These are phyloP conservation scores for Umbelopsis isabellina DNA, from an alignment of 192 early-diverging fungal genomes.

Conservation along the genomic window DNA sequence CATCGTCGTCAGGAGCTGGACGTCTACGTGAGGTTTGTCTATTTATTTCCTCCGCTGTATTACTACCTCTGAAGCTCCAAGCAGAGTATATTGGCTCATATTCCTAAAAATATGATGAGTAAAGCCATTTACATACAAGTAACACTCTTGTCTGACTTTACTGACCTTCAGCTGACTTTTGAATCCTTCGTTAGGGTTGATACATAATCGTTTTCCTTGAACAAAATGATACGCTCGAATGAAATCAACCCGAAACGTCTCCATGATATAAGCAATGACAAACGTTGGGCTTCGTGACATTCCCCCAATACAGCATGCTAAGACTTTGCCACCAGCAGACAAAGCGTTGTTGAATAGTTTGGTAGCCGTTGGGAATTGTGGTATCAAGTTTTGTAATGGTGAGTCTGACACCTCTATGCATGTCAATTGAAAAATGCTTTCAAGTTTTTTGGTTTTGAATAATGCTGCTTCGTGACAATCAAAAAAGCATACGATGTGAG, in stretches of 20 bases:
- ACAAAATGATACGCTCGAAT: slow-evolving; percentile 78
- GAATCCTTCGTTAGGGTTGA: slow-evolving; percentile 82
- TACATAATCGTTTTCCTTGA: slow-evolving; percentile 86
- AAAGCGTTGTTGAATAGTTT: slow-evolving; percentile 59
- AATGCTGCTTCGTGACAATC: slow-evolving; percentile 70
- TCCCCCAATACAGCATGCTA: slow-evolving; percentile 79
- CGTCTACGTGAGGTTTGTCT: slow-evolving; percentile 57
- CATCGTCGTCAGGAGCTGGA: slow-evolving; percentile 61
- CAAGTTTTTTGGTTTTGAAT: slow-evolving; percentile 40
- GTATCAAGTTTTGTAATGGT: slow-evolving; percentile 83
- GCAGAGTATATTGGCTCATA: slow-evolving; percentile 80
- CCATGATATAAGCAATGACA: slow-evolving; percentile 91
- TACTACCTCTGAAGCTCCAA: slow-evolving; percentile 41
- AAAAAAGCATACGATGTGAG: slow-evolving; percentile 79
- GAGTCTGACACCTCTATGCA: slow-evolving; percentile 79
- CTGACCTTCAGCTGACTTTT: slow-evolving; percentile 79
- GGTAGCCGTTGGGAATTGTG: slow-evolving; percentile 67
- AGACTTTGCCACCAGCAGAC: slow-evolving; percentile 50
- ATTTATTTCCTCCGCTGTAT: slow-evolving; percentile 47
- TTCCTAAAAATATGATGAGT: slow-evolving; percentile 54
- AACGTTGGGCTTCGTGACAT: slow-evolving; percentile 85
- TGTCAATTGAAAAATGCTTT: slow-evolving; percentile 62
- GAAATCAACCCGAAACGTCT: slow-evolving; percentile 65
- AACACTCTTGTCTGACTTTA: background rate
- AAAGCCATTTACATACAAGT: background rate